Evolutionary conservation across 768 basidiomycete species (phyloP), one percentile per base, ranked within the genome.

Genomic region (Lyophyllum atratum): DNA sequence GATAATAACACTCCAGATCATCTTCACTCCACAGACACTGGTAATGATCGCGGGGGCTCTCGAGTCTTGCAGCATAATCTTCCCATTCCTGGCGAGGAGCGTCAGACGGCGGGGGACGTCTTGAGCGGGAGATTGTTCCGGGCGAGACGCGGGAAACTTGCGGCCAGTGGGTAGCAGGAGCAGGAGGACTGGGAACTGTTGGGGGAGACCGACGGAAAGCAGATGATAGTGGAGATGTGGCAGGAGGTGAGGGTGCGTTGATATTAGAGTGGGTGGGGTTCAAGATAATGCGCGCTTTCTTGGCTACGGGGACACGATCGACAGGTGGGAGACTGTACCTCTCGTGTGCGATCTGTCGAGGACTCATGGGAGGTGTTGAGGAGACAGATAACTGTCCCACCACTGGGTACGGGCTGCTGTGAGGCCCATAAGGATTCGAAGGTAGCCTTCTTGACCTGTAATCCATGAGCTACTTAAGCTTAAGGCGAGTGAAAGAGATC

Each of bases 1-100:
- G 39, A 44, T 67, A 67, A 29, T 28, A 24, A 40, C 66, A 67
- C 3, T 40, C 25, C 11, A 26, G 6, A 4, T 55, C 59, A 3
- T 44, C 52, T 33, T 60, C 59, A 9, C 12, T 31, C 55, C 64
- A 62, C 12, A 40, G 40, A 24, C 64, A 65, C 28, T 47, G 52
- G 43, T 62, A 65, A 19, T 51, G 28, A 19, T 52, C 44, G 29
- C 50, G 51, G 11, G 49, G 43, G 54, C 31, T 17, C 37, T 44
- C 25, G 15, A 45, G 14, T 43, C 44, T 39, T 8, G 25, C 6
- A 9, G 58, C 54, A 37, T 63, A 28, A 22, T 53, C 17, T 53
- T 57, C 53, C 64, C 64, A 65, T 42, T 56, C 55, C 40, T 62
- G 54, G 11, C 40, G 49, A 29, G 22, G 28, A 9, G 31, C 34